Percentiles rank a stretch among this genome's conserved stretches.
Conservation (phyloP, 176 grass and related monocot genomes). For the Elymus sibiricus region DNA sequence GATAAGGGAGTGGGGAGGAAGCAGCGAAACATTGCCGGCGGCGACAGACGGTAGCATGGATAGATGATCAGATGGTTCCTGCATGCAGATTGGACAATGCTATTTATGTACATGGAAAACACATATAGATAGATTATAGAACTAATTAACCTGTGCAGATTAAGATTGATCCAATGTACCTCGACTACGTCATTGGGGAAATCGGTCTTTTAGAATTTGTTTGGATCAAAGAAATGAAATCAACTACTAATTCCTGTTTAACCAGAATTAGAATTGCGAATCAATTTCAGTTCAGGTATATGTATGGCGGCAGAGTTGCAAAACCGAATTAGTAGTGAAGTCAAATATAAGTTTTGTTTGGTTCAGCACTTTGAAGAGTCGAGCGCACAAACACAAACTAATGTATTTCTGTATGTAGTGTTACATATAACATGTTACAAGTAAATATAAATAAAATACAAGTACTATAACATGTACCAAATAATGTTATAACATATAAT, state of each 20-base stretch:
- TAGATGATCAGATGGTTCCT: background rate
- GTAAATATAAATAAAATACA: too few relatives aligned
- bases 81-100: background rate
- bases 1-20: slow-evolving; percentile 68
- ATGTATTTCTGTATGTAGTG: too few relatives aligned
- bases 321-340: background rate
- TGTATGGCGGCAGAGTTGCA: background rate
- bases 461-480: too few relatives aligned
- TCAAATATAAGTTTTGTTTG: background rate
- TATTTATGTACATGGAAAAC: background rate
- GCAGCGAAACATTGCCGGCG: slow-evolving; percentile 22
- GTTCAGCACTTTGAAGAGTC: too few relatives aligned
- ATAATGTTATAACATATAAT: too few relatives aligned
- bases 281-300: background rate
- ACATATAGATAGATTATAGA: background rate
- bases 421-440: too few relatives aligned
- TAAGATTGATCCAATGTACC: slow-evolving; percentile 12
- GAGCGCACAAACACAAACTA: too few relatives aligned
- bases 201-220: background rate
- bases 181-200: background rate
- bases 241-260: background rate
- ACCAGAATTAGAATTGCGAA: background rate
- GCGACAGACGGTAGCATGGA: background rate
- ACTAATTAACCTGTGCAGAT: slow-evolving; percentile 30
- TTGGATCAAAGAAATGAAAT: background rate